A percentile compares a stretch with the other conserved stretches of the same genome.
phyloP scores from a whole-genome alignment of 2,329 filamentous ascomycete species.

The Aspergillus sp. region DNA sequence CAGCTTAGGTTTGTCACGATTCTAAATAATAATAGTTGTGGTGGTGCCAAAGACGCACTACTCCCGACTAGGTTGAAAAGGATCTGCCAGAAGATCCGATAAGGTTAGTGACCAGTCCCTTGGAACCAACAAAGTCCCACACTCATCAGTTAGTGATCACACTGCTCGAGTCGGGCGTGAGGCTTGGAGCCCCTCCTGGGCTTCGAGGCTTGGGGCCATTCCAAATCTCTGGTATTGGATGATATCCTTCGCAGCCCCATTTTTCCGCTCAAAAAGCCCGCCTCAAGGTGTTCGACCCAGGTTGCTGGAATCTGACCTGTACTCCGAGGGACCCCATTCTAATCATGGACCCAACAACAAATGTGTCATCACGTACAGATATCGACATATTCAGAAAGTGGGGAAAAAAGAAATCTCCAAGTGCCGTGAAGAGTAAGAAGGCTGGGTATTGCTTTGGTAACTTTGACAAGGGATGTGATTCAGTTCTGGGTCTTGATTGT shows the following conservation, averaged over 20 bases:
- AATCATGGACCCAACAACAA: background rate
- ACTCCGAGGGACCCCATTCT: background rate
- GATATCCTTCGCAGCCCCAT: background rate
- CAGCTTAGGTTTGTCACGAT: background rate
- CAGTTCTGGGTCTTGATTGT: background rate
- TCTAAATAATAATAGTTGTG: background rate
- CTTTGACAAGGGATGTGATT: background rate
- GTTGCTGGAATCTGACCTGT: conserved; percentile 14
- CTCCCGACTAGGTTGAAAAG: conserved; percentile 3
- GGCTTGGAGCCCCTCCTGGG: background rate
- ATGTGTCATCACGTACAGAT: background rate
- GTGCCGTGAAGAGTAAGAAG: background rate
- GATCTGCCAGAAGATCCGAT: conserved; percentile 12
- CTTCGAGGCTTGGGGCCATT: conserved; percentile 5
- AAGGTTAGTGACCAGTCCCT: conserved; percentile 17
- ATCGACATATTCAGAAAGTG: background rate
- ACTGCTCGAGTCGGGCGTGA: no score
- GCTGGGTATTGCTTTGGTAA: background rate
- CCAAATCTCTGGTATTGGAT: conserved; percentile 11
- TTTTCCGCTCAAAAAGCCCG: conserved; percentile 2
- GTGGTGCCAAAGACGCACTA: conserved; percentile 6
- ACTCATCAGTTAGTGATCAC: background rate
- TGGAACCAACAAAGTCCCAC: conserved; percentile 9
- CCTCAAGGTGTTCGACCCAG: conserved; percentile 8
- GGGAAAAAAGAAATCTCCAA: background rate